A percentile compares a stretch with the other conserved stretches of the same genome.
Evolutionary conservation across 2,329 filamentous ascomycete species (phyloP).

Genomic region (Remersonia thermophila): DNA sequence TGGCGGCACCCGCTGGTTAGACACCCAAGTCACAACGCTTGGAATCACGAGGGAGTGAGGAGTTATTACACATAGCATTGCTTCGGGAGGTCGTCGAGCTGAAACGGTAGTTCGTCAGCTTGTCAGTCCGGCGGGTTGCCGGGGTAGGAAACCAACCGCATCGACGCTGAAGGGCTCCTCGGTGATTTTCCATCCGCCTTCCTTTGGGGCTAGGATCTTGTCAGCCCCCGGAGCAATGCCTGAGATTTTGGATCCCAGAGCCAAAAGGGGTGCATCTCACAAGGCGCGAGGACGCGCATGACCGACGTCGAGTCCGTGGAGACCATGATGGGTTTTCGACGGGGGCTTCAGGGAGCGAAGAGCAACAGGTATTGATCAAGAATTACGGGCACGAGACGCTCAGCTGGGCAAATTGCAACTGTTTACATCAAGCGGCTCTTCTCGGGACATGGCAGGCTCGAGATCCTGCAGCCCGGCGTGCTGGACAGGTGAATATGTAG

Average conservation of each 20-base stretch:
- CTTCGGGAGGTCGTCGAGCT: constrained; percentile 5
- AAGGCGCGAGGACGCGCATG: constrained; percentile 1
- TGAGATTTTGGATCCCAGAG: too few relatives aligned
- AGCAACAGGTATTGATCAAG: too few relatives aligned
- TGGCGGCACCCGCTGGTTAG: neutral
- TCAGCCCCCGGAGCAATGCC: too few relatives aligned
- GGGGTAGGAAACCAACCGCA: neutral
- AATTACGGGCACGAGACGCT: too few relatives aligned
- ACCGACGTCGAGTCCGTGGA: neutral
- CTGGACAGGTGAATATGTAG: too few relatives aligned
- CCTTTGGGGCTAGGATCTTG: neutral
- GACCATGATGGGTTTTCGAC: neutral
- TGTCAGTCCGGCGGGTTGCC: too few relatives aligned
- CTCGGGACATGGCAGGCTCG: too few relatives aligned
- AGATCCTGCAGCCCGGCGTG: too few relatives aligned
- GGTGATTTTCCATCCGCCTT: neutral
- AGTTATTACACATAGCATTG: constrained; percentile 8
- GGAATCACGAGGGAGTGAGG: neutral
- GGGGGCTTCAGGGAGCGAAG: too few relatives aligned
- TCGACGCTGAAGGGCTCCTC: neutral
- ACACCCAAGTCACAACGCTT: neutral
- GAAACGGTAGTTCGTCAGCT: neutral
- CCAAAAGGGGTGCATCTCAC: neutral
- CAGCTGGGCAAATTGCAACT: too few relatives aligned
- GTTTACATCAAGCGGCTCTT: too few relatives aligned